Evolutionary conservation across 1,284 basidiomycete species (phyloP).

Genomic region (Microstroma glucosiphilum): DNA sequence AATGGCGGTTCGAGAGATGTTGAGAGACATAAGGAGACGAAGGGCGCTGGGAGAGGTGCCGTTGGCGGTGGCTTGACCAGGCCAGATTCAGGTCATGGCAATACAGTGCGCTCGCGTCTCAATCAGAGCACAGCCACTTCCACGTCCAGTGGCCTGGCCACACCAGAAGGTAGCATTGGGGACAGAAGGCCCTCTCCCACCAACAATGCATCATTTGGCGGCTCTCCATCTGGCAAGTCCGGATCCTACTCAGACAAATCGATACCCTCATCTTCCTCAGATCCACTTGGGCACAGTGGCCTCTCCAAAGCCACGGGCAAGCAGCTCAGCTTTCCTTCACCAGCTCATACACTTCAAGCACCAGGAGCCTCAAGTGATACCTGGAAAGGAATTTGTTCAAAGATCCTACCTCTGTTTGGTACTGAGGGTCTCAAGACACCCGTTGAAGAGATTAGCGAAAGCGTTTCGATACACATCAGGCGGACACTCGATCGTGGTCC

Average conservation of each 20-base stretch:
- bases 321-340: background rate
- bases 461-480: constrained; percentile 65
- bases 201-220: background rate
- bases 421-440: constrained; percentile 78
- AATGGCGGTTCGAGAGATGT: background rate
- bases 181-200: too few relatives aligned
- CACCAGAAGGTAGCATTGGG: background rate
- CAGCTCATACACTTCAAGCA: background rate
- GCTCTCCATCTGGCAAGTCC: background rate
- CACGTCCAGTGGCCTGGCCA: background rate
- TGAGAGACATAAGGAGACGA: too few relatives aligned
- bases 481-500: constrained; percentile 51
- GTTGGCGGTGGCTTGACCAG: background rate
- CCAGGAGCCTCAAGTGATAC: constrained; percentile 25
- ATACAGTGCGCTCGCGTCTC: background rate
- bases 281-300: background rate
- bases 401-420: constrained; percentile 83
- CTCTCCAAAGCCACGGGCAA: background rate
- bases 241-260: background rate
- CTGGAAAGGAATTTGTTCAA: constrained; percentile 75
- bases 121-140: background rate
- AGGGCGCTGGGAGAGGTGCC: background rate
- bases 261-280: background rate
- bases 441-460: constrained; percentile 82
- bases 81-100: background rate